Evolutionary conservation across 805 yeast genomes (phyloP).

Genomic region (Yarrowia porcina): DNA sequence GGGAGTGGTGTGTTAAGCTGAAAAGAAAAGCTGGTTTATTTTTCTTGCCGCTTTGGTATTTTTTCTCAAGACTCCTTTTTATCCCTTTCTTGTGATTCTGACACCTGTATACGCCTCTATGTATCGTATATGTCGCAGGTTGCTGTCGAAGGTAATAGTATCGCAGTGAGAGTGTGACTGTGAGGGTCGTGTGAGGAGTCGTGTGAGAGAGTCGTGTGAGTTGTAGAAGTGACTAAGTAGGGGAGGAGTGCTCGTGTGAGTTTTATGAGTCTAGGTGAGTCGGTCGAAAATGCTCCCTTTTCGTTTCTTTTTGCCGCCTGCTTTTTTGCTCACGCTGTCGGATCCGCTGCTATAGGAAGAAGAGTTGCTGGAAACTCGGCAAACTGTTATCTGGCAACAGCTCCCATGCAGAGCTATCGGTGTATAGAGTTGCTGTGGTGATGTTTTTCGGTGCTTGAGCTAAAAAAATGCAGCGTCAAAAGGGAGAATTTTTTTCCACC

Average conservation of each 20-base stretch:
- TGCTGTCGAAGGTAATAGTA: not conserved
- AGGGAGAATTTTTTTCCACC: not conserved
- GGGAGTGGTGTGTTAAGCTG: too few species aligned
- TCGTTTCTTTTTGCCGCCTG: not conserved
- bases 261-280: not conserved
- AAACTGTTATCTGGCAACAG: conserved; percentile 21
- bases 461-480: not conserved
- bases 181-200: not conserved
- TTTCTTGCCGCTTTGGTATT: not conserved
- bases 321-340: not conserved
- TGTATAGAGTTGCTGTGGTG: conserved; percentile 2
- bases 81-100: not conserved
- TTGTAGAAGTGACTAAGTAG: not conserved
- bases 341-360: not conserved
- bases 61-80: not conserved
- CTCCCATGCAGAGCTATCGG: conserved; percentile 7
- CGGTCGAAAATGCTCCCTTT: not conserved
- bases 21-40: too few species aligned
- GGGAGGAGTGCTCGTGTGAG: not conserved
- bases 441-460: not conserved
- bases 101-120: not conserved
- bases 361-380: not conserved
- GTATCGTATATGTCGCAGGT: not conserved
- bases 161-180: not conserved
- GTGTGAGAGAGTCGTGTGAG: not conserved